Evolutionary conservation across 805 yeast genomes (phyloP).

Genomic region (Lachancea mirantina): DNA sequence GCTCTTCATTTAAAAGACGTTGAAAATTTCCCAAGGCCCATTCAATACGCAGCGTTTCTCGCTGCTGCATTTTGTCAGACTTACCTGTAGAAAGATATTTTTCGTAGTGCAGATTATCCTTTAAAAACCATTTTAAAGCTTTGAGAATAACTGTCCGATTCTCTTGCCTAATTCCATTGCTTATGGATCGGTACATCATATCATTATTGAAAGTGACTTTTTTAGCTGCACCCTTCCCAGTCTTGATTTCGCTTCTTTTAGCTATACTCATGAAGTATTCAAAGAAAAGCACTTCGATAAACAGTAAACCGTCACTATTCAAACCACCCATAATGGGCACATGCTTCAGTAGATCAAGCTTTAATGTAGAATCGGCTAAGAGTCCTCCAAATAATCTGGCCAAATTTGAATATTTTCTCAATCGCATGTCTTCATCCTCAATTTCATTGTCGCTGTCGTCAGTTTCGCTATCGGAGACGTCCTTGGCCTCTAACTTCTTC

Average conservation of each 20-base stretch:
- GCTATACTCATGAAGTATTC: slow-evolving; percentile 60
- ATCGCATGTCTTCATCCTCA: slow-evolving; percentile 45
- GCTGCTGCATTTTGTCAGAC: slow-evolving; percentile 18
- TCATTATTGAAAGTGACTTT: slow-evolving; percentile 25
- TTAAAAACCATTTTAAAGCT: slow-evolving; percentile 29
- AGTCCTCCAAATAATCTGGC: slow-evolving; percentile 78
- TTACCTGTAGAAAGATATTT: slow-evolving; percentile 16
- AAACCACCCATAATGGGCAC: slow-evolving; percentile 67
- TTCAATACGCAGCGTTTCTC: slow-evolving; percentile 28
- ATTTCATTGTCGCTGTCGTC: slow-evolving; percentile 30
- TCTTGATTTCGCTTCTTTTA: slow-evolving; percentile 49
- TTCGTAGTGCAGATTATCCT: slow-evolving; percentile 22
- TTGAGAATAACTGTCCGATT: slow-evolving; percentile 25
- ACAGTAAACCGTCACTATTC: slow-evolving; percentile 52
- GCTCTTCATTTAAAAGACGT: slow-evolving; percentile 11
- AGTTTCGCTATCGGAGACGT: slow-evolving; percentile 30
- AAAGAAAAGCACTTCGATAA: slow-evolving; percentile 67
- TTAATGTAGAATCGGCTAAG: slow-evolving; percentile 64
- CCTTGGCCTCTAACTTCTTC: slow-evolving; percentile 58
- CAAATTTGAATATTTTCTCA: slow-evolving; percentile 57
- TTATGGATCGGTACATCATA: slow-evolving; percentile 18
- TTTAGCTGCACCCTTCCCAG: slow-evolving; percentile 24
- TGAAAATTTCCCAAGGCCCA: slow-evolving; percentile 23
- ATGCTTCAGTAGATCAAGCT: slow-evolving; percentile 64
- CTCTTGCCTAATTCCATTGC: slow-evolving; percentile 20